phyloP scores from a whole-genome alignment of 306 rosid species.

The Trifolium repens region DNA sequence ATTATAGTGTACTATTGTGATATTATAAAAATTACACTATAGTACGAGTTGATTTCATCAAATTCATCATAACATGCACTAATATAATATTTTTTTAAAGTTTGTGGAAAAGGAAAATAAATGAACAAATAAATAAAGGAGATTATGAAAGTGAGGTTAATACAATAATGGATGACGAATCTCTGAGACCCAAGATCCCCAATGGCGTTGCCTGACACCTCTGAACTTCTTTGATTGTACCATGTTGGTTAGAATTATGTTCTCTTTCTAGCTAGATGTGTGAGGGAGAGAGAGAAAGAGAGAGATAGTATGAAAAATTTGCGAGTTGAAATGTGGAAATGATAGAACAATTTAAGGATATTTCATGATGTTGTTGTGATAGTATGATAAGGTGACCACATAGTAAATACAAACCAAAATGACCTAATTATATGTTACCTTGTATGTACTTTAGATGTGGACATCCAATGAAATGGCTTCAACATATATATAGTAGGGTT shows the following conservation, averaged over 20 bases:
- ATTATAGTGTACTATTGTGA: background rate
- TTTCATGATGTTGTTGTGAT: constrained; percentile 24
- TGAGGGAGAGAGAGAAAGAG: background rate
- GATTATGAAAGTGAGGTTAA: background rate
- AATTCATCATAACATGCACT: background rate
- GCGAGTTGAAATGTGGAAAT: constrained; percentile 39
- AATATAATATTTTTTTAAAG: background rate
- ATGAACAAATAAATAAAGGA: background rate
- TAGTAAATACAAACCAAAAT: constrained; percentile 35
- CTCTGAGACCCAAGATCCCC: constrained; percentile 99
- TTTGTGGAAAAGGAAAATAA: constrained; percentile 1
- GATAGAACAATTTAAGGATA: constrained; percentile 43
- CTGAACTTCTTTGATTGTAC: constrained; percentile 75
- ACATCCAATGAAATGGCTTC: constrained; percentile 28
- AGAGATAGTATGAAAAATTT: background rate
- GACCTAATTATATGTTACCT: constrained; percentile 20
- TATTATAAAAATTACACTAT: background rate
- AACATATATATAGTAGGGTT: constrained; percentile 22
- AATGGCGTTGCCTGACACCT: constrained; percentile 95
- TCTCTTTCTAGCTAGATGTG: background rate
- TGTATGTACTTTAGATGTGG: constrained; percentile 35
- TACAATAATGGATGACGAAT: constrained; percentile 92
- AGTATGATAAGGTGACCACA: constrained; percentile 13
- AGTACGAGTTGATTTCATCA: background rate
- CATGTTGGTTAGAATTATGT: constrained; percentile 45